phyloP scores from a whole-genome alignment of 352 stramenopile genomes.

The Phytophthora chlamydospora region DNA sequence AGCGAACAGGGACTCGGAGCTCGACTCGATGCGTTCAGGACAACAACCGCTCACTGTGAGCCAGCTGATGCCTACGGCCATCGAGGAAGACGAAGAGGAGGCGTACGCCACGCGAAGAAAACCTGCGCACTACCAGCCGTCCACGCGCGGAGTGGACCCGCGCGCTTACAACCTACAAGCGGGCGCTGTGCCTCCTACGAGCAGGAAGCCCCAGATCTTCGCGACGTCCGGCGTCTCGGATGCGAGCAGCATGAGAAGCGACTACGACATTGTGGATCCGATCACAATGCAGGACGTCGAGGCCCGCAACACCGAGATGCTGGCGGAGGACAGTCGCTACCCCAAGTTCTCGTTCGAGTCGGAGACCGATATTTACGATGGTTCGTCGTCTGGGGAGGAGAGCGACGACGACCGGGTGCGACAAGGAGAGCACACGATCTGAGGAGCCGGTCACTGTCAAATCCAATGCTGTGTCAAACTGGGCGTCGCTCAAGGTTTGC shows the following conservation, averaged over 20 bases:
- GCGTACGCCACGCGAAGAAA: conserved; percentile 16
- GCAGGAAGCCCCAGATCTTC: conserved; percentile 19
- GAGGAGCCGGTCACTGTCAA: conserved; percentile 29
- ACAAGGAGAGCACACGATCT: conserved; percentile 42
- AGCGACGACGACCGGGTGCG: conserved; percentile 27
- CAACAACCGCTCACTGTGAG: conserved; percentile 37
- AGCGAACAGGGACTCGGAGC: conserved; percentile 13
- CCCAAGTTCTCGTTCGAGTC: conserved; percentile 72
- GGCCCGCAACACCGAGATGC: conserved; percentile 70
- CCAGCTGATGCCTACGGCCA: conserved; percentile 29
- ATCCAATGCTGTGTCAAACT: conserved; percentile 24
- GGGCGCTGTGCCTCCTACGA: conserved; percentile 8
- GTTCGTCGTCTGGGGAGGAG: conserved; percentile 33
- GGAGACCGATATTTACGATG: conserved; percentile 44
- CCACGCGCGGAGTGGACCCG: not conserved
- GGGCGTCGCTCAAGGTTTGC: conserved; percentile 25
- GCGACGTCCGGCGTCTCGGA: conserved; percentile 31
- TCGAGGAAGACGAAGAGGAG: conserved; percentile 19
- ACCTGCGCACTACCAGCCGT: not conserved
- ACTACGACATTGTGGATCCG: conserved; percentile 81
- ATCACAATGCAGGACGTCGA: conserved; percentile 60
- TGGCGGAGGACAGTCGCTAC: conserved; percentile 64
- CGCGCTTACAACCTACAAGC: conserved; percentile 13
- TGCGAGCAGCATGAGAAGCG: conserved; percentile 51
- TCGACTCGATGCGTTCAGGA: conserved; percentile 20